Evolutionary conservation across 768 basidiomycete species (phyloP), one percentile per base, ranked within the genome.

Genomic region (Termitomyces sp.): DNA sequence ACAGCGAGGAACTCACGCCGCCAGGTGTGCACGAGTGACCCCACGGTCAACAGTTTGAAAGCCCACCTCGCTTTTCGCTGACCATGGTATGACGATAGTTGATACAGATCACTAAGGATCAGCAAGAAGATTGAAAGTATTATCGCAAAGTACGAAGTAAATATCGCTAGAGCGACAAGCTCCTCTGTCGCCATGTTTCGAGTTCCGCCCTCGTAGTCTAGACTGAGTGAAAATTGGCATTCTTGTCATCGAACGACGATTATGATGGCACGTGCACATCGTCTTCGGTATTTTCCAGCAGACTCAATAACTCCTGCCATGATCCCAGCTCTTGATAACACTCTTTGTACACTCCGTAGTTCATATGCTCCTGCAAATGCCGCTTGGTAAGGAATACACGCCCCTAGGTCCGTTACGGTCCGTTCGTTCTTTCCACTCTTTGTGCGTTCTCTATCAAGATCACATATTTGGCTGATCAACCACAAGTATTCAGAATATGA

Each of bases 11-110:
- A 66, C 70, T n/a, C 57, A 76, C 74, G 74, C 41, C 65, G 70
- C 74, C 74, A 75, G n/a, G 74, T 76, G 55, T 76, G 72, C 5
- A 58, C 56, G 26, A 74, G 61, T 16, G 72, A 74, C 4, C 52
- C 68, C 10, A 70, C 10, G 2, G 70, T 65, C 43, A 74, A 44
- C 26, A 55, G 49, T 32, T 53, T 56, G 51, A 72, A 70, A 8
- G 60, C 30, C 61, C 56, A 56, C 30, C 8, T 23, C 10, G 56
- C 55, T 26, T 49, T 55, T 23, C 23, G 16, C 35, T 30, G 36
- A 7, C 26, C 36, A 20, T 57, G 52, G 18, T 33, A 40, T 28
- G 54, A 38, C 5, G 47, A 16, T 10, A 49, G 16, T 13, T 30
- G 14, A 50, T 32, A 23, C 23, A 63, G n/a, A 20, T 52, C 35